These are phyloP conservation scores for Daldinia grandis DNA, from an alignment of 495 filamentous ascomycete genomes.

Conservation along the genomic window DNA sequence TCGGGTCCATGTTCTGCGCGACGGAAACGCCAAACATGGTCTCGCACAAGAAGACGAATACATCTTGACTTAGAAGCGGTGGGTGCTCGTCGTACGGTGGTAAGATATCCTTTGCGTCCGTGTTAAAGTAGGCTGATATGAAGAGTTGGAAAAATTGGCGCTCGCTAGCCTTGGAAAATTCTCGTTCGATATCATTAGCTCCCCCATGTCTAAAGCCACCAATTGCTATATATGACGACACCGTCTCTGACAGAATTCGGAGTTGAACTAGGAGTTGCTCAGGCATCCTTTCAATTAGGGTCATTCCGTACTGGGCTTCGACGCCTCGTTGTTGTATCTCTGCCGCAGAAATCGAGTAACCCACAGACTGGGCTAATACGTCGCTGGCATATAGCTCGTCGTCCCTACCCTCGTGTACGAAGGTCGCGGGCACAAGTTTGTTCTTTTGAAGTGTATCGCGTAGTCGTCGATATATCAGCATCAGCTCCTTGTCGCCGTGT, in stretches of 20 bases:
- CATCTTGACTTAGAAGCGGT: conserved; percentile 78
- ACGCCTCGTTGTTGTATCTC: conserved; percentile 94
- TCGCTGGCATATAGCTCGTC: conserved; percentile 70
- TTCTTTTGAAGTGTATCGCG: conserved; percentile 81
- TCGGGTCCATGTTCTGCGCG: conserved; percentile 70
- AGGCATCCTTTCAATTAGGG: conserved; percentile 84
- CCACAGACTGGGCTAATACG: conserved; percentile 75
- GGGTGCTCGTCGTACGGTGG: conserved; percentile 59
- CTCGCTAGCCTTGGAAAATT: conserved; percentile 74
- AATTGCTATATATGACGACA: conserved; percentile 81
- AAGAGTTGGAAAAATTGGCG: conserved; percentile 83
- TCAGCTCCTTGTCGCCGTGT: conserved; percentile 72
- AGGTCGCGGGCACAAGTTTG: conserved; percentile 53
- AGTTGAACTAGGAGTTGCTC: conserved; percentile 84
- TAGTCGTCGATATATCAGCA: conserved; percentile 80
- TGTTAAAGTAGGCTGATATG: conserved; percentile 59
- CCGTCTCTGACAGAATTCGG: conserved; percentile 89
- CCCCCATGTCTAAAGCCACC: conserved; percentile 69
- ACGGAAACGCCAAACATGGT: conserved; percentile 66
- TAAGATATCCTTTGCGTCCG: conserved; percentile 39
- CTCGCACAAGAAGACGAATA: conserved; percentile 88
- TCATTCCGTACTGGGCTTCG: conserved; percentile 75
- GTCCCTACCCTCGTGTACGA: conserved; percentile 33
- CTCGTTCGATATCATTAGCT: conserved; percentile 67
- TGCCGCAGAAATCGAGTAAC: conserved; percentile 85